A percentile compares a stretch with the other conserved stretches of the same genome.
Evolutionary conservation across 2,329 filamentous ascomycete genomes (phyloP).

Genomic region (Sphaerulina musiva): DNA sequence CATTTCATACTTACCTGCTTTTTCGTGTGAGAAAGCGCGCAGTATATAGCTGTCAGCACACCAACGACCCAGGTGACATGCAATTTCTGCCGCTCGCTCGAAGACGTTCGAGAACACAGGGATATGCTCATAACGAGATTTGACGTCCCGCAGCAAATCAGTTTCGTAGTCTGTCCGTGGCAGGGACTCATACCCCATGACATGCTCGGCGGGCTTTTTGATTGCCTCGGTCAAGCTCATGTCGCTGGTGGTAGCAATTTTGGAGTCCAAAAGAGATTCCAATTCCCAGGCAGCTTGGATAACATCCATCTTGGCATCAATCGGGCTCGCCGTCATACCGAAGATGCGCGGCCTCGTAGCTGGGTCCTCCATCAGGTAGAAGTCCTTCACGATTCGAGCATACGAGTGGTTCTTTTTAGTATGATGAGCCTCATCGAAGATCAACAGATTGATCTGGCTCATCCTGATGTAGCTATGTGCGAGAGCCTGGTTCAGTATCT

Average conservation of each 20-base stretch:
- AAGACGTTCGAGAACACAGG: constrained; percentile 53
- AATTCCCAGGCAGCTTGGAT: constrained; percentile 59
- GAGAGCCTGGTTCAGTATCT: constrained; percentile 73
- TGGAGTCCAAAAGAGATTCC: constrained; percentile 69
- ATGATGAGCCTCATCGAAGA: constrained; percentile 96
- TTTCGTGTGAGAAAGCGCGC: constrained; percentile 21
- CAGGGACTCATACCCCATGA: constrained; percentile 52
- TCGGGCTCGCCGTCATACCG: constrained; percentile 94
- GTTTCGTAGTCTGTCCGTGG: constrained; percentile 52
- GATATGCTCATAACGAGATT: constrained; percentile 47
- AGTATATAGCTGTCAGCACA: constrained; percentile 63
- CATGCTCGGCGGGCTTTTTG: constrained; percentile 53
- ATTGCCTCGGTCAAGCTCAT: constrained; percentile 53
- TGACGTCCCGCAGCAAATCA: constrained; percentile 54
- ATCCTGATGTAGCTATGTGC: constrained; percentile 74
- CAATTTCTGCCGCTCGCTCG: constrained; percentile 52
- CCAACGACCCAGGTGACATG: constrained; percentile 70
- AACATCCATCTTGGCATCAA: constrained; percentile 74
- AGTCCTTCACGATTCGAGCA: constrained; percentile 81
- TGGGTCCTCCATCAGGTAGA: constrained; percentile 55
- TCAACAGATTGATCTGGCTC: constrained; percentile 74
- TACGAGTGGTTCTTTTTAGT: constrained; percentile 92
- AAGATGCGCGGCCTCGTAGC: constrained; percentile 66
- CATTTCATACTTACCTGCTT: constrained; percentile 23
- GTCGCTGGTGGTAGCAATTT: constrained; percentile 71